Conservation (phyloP, 2,329 filamentous ascomycete genomes). For the Neophaeococcomyces aloes region DNA sequence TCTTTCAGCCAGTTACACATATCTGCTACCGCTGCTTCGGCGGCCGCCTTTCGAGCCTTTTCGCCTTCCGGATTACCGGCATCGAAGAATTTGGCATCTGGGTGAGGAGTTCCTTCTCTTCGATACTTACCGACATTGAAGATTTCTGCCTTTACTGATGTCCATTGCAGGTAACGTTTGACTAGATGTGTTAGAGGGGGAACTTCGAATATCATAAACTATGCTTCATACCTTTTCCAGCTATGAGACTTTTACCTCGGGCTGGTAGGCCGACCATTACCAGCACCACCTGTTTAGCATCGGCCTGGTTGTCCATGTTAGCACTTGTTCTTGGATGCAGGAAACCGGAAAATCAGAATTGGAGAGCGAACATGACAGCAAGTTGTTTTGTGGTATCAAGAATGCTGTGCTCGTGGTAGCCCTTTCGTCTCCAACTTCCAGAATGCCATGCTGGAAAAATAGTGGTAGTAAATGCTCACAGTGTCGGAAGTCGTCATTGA, state of each 20-base stretch:
- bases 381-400: too few relatives aligned
- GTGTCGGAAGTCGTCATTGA: constrained; percentile 2
- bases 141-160: constrained; percentile 82
- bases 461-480: constrained; percentile 3
- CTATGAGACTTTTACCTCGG: constrained; percentile 92
- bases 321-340: background rate
- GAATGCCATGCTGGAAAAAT: background rate
- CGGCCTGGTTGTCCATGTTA: constrained; percentile 46
- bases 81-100: constrained; percentile 91
- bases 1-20: constrained; percentile 88
- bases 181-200: constrained; percentile 41
- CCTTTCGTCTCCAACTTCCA: background rate
- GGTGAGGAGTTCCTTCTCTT: constrained; percentile 77
- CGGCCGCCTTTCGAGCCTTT: constrained; percentile 73
- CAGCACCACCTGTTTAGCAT: constrained; percentile 93
- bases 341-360: too few relatives aligned
- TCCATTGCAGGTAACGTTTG: constrained; percentile 90
- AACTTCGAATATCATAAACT: background rate
- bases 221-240: constrained; percentile 66
- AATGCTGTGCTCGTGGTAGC: too few relatives aligned
- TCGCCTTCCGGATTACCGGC: constrained; percentile 83
- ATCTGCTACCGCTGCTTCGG: constrained; percentile 81
- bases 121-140: constrained; percentile 98
- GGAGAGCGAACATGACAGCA: too few relatives aligned
- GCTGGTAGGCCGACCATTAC: constrained; percentile 98